Base-by-base conservation (phyloP, 768 basidiomycete genomes). In the Lactifluus subvellereus region DNA sequence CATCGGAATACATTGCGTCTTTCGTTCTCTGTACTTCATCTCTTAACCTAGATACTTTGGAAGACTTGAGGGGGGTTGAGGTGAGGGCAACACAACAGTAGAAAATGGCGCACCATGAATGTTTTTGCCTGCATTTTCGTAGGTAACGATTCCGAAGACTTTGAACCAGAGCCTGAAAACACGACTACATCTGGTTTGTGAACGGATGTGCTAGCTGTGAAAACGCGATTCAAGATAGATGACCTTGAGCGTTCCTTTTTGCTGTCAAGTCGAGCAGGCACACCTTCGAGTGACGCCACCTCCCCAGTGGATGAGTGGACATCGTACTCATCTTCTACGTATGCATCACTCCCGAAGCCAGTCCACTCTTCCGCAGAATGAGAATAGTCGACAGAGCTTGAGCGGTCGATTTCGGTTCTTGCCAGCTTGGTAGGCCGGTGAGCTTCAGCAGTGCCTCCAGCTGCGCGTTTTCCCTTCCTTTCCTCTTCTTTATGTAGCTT, bases 31-130 rank as follows among this genome's bases (percentile, higher is more conserved):
- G 42, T 16, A 64, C 66, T 13, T 69, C 59, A 0, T 68, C 54
- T 11, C 78, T 79, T 33, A 91, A 62, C 68, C 84, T 86, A 20
- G 82, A 79, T 27, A 90, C 81, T 75, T 87, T 92, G 27, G 91
- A 90, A 3, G 91, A 94, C 91, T 91, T 62, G 22, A 42, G n/a
- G 38, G 6, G 9, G 27, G 37, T 49, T 52, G 54, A 48, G 53
- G 58, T 54, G 52, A 47, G 56, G 66, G 45, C 22, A 7, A 56
- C 43, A 38, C 27, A 30, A 20, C 18, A 16, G 56, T 52, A 40
- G n/a, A 1, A 51, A 52, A 27, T 47, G 27, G 70, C 76, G 60
- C 69, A 90, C 91, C 90, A 93, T 91, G 71, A 93, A 92, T 0
- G 85, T 79, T 70, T 82, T 89, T 72, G 76, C 80, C 51, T 81